phyloP scores from a whole-genome alignment of 208 protist species.

The Trypanosoma conorhini region DNA sequence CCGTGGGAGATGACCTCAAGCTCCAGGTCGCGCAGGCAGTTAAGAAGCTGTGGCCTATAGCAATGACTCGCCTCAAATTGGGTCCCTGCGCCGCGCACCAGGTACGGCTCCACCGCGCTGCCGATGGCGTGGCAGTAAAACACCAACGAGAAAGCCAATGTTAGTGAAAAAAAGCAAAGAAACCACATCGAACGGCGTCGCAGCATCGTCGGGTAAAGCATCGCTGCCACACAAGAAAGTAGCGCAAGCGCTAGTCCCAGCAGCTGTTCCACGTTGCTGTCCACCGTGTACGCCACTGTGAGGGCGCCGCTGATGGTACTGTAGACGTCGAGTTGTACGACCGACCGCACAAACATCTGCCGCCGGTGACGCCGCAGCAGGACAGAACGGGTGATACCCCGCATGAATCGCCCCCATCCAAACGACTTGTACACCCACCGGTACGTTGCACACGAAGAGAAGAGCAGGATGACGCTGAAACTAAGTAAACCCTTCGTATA shows the following conservation, averaged over 20 bases:
- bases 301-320: slow-evolving; percentile 43
- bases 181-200: slow-evolving; percentile 33
- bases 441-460: slow-evolving; percentile 23
- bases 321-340: slow-evolving; percentile 55
- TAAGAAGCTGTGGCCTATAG: slow-evolving; percentile 23
- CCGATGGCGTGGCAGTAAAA: slow-evolving; percentile 24
- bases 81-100: slow-evolving; percentile 15
- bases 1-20: slow-evolving; percentile 13
- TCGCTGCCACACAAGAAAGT: slow-evolving; percentile 26
- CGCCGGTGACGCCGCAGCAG: slow-evolving; percentile 31
- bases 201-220: slow-evolving; percentile 38
- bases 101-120: slow-evolving; percentile 12
- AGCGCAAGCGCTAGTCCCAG: slow-evolving; percentile 20
- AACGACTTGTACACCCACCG: slow-evolving; percentile 43
- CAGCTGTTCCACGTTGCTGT: slow-evolving; percentile 27
- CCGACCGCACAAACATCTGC: slow-evolving; percentile 46
- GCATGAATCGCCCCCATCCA: slow-evolving; percentile 55
- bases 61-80: slow-evolving; percentile 30
- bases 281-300: slow-evolving; percentile 41
- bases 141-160: slow-evolving; percentile 4
- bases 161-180: slow-evolving; percentile 25
- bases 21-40: slow-evolving; percentile 16
- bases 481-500: slow-evolving; percentile 23
- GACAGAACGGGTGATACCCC: slow-evolving; percentile 48
- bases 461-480: slow-evolving; percentile 9